Base-by-base conservation (phyloP, 176 grass and related monocot species). In the Raddia guianensis region DNA sequence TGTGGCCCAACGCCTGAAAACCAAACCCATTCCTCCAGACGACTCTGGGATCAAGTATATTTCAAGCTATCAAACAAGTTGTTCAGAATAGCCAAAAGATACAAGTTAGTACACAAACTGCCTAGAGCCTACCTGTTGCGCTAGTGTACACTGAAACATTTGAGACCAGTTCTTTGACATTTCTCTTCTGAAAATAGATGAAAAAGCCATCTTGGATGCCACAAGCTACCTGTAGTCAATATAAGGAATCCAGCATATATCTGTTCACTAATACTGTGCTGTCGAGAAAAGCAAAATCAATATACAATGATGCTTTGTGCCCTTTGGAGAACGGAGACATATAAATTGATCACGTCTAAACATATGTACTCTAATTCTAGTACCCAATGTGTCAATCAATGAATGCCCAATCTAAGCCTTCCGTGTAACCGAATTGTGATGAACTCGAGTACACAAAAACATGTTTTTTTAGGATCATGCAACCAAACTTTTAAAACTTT, bases 1-100 rank as follows among this genome's bases (percentile, higher is more conserved):
- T 9, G 94, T 92, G 68, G 94, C 91, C 94, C 94, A 97, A 52
- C 91, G 87, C 80, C 81, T 91, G 49, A 94, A 90, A 16, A 97
- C 32, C 75, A 97, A 77, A 78, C 68, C 76, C 66, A 94, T 70
- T 49, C 82, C 91, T 55, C 89, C 94, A 84, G 84, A 91, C 40
- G 72, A 85, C 64, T 97, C 91, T 91, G 78, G 50, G 80, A 85
- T 56, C 14, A 86, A 69, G 51, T 37, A 44, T 10, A 76, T 60
- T 51, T 57, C 49, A 33, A 35, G 69, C 33, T 58, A 21, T 75
- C 46, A 76, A 52, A 21, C 20, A 73, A 11, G 42, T 45, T 44
- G 50, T 14, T 80, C 9, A 83, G 52, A 60, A 72, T 74, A 63
- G 54, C 6, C 62, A 58, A 49, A 44, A 44, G 60, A 76, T 60